Percentiles rank a stretch among this genome's conserved stretches.
Evolutionary conservation across 1,139 yeast genomes (phyloP).

Genomic region (Blastobotrys petasosporus): DNA sequence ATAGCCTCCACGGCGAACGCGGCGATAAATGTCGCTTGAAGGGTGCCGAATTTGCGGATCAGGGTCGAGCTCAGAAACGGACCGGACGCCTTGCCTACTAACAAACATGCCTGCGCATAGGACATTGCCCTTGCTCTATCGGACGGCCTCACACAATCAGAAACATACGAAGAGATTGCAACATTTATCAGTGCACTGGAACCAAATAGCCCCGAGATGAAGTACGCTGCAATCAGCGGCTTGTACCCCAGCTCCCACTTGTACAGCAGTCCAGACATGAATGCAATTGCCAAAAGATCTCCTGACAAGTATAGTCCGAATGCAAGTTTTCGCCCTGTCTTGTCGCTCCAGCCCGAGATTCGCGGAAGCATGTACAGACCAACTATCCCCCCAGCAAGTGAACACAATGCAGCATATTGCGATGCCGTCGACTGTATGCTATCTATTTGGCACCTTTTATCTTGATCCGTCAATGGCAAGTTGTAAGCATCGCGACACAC

Average conservation of each 20-base stretch:
- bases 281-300: slow-evolving; percentile 11
- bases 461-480: slow-evolving; percentile 15
- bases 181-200: slow-evolving; percentile 15
- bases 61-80: slow-evolving; percentile 18
- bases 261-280: slow-evolving; percentile 12
- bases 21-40: slow-evolving; percentile 11
- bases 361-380: slow-evolving; percentile 20
- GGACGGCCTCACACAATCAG: slow-evolving; percentile 17
- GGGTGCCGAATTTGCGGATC: slow-evolving; percentile 9
- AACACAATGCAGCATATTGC: slow-evolving; percentile 18
- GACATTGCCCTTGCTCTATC: slow-evolving; percentile 21
- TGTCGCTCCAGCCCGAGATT: slow-evolving; percentile 17
- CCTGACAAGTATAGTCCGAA: slow-evolving; percentile 17
- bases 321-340: slow-evolving; percentile 18
- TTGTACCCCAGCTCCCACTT: slow-evolving; percentile 9
- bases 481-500: slow-evolving; percentile 16
- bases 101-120: slow-evolving; percentile 17
- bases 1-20: slow-evolving; percentile 10
- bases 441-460: slow-evolving; percentile 17
- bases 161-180: slow-evolving; percentile 19
- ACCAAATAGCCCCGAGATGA: slow-evolving; percentile 20
- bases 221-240: slow-evolving; percentile 14
- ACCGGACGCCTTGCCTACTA: slow-evolving; percentile 21
- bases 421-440: slow-evolving; percentile 18
- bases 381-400: slow-evolving; percentile 17